Conservation (phyloP, 2,329 filamentous ascomycete genomes). For the Aspergillus calidoustus region DNA sequence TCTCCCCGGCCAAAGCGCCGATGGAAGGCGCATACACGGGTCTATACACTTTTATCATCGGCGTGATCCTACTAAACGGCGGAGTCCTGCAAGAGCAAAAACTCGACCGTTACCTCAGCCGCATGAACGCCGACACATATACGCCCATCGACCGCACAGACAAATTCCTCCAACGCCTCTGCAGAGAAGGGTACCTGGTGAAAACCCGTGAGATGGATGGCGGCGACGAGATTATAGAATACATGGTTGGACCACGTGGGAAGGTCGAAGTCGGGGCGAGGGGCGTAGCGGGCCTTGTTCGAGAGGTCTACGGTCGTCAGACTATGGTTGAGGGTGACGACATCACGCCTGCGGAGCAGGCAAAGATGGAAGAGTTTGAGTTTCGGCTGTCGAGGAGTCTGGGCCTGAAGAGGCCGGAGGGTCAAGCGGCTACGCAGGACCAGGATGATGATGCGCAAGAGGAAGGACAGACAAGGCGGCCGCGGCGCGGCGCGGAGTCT, state of each 20-base stretch:
- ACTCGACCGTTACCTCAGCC: slow-evolving; percentile 73
- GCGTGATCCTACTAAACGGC: slow-evolving; percentile 72
- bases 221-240: slow-evolving; percentile 78
- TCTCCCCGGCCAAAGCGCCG: slow-evolving; percentile 70
- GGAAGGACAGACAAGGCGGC: slow-evolving; percentile 6
- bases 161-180: slow-evolving; percentile 72
- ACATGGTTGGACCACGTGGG: slow-evolving; percentile 81
- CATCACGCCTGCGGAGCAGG: slow-evolving; percentile 22
- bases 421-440: neutral
- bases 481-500: neutral
- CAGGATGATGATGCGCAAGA: slow-evolving; percentile 16
- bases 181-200: slow-evolving; percentile 81
- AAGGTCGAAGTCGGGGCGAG: slow-evolving; percentile 82
- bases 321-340: slow-evolving; percentile 25
- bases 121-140: slow-evolving; percentile 75
- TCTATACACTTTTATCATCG: slow-evolving; percentile 78
- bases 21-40: slow-evolving; percentile 80
- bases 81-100: slow-evolving; percentile 80
- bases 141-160: slow-evolving; percentile 79
- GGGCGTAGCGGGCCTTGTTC: slow-evolving; percentile 73
- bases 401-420: slow-evolving; percentile 49
- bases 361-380: slow-evolving; percentile 60
- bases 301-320: slow-evolving; percentile 55
- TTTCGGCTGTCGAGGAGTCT: slow-evolving; percentile 66
- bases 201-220: slow-evolving; percentile 70